Evolutionary conservation across 169 alveolate species (phyloP), one percentile per base, ranked within the genome.

Genomic region (Plasmodium fragile): DNA sequence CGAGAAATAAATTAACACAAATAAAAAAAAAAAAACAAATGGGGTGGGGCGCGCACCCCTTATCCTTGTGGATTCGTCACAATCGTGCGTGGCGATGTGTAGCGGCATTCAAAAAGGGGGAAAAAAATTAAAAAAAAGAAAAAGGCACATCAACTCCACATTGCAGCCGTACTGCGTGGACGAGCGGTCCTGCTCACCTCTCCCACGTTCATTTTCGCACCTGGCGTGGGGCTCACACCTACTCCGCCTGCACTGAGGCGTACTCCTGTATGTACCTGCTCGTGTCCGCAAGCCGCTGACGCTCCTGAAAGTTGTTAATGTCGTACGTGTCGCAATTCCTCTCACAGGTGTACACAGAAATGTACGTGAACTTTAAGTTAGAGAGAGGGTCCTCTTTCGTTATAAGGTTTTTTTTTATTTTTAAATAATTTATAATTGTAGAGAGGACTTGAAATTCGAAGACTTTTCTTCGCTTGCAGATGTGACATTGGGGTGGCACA

Each of bases 221-320:
- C 45, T 16, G 22, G 32, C 69, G 43, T 28, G 7, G 25, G 7
- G 25, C 69, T 83, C 41, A 83, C n/a, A n/a, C n/a, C 18, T 72
- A 30, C 53, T 84, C 93, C 4, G 79, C 84, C 41, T 84, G 85
- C 25, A 84, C 93, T 10, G 43, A 49, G 6, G 75, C 93, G 78
- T 84, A 84, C n/a, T 84, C 93, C n/a, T 84, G 93, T 10, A 84
- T 84, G 55, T 84, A 84, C 39, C 93, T 45, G 41, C 78, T 53
- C 3, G 25, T 49, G 3, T 11, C 22, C 4, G 30, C 16, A 1
- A n/a, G 1, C 11, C 41, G 32, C 28, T 43, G 43, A 13, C 43
- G 30, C n/a, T 49, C 55, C 25, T 65, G 36, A 7, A 34, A 4
- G 13, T 16, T 73, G 18, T 84, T 52, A 30, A 84, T 52, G 41